Evolutionary conservation across 345 rosid species (phyloP).

Genomic region (Lagerstroemia speciosa): DNA sequence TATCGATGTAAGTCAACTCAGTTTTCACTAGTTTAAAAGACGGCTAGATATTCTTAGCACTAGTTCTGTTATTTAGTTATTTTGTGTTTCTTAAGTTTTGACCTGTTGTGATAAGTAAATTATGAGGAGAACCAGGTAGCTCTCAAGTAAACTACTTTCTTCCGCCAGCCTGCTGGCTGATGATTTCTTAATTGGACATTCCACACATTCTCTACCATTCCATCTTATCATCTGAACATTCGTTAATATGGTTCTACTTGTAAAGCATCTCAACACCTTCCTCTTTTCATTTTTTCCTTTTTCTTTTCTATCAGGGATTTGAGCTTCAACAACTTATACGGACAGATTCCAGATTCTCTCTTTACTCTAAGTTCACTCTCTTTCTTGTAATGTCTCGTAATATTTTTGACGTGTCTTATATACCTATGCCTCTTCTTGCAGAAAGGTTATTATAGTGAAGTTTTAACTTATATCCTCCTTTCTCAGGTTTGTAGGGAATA

Average conservation of each 20-base stretch:
- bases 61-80: too few species aligned
- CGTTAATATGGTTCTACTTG: not conserved
- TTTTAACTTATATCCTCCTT: conserved; percentile 12
- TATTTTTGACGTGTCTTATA: conserved; percentile 10
- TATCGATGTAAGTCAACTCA: too few species aligned
- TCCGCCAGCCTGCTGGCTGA: too few species aligned
- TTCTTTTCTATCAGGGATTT: conserved; percentile 33
- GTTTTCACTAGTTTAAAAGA: too few species aligned
- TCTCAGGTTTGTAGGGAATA: conserved; percentile 56
- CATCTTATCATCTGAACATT: not conserved
- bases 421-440: not conserved
- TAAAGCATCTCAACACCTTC: not conserved
- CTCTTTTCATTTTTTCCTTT: not conserved
- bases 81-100: too few species aligned
- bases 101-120: too few species aligned
- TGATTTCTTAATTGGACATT: not conserved
- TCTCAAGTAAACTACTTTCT: too few species aligned
- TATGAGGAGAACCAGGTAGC: too few species aligned
- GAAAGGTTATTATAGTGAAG: not conserved
- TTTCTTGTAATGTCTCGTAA: conserved; percentile 62
- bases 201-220: not conserved
- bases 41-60: too few species aligned
- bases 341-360: conserved; percentile 33
- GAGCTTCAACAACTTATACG: conserved; percentile 46
- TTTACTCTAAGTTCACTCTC: conserved; percentile 34